These are phyloP conservation scores for Colletotrichum filicis DNA, from an alignment of 2,329 filamentous ascomycete genomes.

Conservation along the genomic window DNA sequence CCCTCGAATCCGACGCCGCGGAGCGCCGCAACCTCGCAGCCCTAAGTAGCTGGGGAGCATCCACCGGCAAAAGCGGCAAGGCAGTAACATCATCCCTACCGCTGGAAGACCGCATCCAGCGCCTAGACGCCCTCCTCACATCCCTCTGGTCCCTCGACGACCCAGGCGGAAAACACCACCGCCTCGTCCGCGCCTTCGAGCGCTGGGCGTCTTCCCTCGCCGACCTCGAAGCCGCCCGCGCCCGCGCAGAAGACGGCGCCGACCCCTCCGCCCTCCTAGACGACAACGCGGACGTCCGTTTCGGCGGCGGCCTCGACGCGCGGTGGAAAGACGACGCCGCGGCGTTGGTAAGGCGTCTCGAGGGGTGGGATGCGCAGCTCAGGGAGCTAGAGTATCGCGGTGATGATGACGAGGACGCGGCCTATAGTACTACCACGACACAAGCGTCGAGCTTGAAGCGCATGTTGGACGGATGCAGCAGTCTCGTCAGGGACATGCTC, in stretches of 20 bases:
- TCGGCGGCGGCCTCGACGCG: constrained; percentile 65
- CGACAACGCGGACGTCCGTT: constrained; percentile 52
- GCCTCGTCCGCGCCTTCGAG: constrained; percentile 68
- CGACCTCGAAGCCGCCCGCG: constrained; percentile 58
- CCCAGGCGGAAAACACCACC: constrained; percentile 64
- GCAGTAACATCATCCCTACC: too few species aligned
- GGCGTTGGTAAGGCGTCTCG: constrained; percentile 63
- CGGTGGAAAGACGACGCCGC: constrained; percentile 70
- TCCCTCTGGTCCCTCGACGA: constrained; percentile 69
- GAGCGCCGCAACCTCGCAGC: constrained; percentile 64
- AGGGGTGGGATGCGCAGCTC: constrained; percentile 63
- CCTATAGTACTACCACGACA: constrained; percentile 24
- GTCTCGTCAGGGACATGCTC: constrained; percentile 68
- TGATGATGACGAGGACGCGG: constrained; percentile 34
- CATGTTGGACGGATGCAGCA: constrained; percentile 59
- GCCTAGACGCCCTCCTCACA: constrained; percentile 65
- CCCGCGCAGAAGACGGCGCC: constrained; percentile 46
- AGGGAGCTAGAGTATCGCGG: constrained; percentile 50
- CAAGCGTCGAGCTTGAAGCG: constrained; percentile 53
- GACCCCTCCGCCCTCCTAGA: constrained; percentile 41
- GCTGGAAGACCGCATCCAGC: constrained; percentile 67
- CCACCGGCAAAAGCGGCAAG: too few species aligned
- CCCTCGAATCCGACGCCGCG: constrained; percentile 53
- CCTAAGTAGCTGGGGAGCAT: constrained; percentile 60
- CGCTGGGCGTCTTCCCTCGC: constrained; percentile 63